Evolutionary conservation across 495 filamentous ascomycete species (phyloP).

Genomic region (Lepraria neglecta): DNA sequence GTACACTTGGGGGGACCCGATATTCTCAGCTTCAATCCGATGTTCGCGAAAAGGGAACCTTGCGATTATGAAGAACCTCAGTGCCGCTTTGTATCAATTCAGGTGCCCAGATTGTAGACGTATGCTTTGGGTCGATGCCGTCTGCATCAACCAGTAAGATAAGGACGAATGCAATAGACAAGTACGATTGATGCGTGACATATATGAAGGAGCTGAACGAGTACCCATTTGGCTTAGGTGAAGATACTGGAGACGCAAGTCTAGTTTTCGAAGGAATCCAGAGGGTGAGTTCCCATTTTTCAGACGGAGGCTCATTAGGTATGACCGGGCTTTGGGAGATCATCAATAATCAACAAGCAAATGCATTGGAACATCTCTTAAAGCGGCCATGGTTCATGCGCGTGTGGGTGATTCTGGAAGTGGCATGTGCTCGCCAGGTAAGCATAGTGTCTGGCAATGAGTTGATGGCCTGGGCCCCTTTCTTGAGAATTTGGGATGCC

Average conservation of each 20-base stretch:
- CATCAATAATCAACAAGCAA: too few species aligned
- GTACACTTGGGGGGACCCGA: background rate
- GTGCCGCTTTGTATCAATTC: background rate
- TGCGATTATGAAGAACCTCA: background rate
- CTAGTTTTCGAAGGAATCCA: background rate
- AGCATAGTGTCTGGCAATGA: too few species aligned
- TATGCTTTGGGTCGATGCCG: background rate
- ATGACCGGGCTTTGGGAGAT: too few species aligned
- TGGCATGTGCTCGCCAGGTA: too few species aligned
- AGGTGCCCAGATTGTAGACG: background rate
- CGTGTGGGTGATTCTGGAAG: too few species aligned
- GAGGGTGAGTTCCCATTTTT: background rate
- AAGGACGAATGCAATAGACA: background rate
- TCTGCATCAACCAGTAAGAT: conserved; percentile 7
- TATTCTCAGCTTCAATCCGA: background rate
- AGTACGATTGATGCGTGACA: background rate
- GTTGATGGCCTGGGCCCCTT: too few species aligned
- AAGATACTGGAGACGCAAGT: conserved; percentile 4
- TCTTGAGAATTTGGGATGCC: too few species aligned
- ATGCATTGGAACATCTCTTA: too few species aligned
- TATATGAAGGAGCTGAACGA: background rate
- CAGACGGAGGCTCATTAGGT: too few species aligned
- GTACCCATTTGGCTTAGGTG: conserved; percentile 3
- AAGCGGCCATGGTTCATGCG: too few species aligned
- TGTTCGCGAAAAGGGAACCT: background rate